A percentile compares a stretch with the other conserved stretches of the same genome.
Evolutionary conservation across 768 basidiomycete species (phyloP).

Genomic region (Pilatotrama ljubarskyi): DNA sequence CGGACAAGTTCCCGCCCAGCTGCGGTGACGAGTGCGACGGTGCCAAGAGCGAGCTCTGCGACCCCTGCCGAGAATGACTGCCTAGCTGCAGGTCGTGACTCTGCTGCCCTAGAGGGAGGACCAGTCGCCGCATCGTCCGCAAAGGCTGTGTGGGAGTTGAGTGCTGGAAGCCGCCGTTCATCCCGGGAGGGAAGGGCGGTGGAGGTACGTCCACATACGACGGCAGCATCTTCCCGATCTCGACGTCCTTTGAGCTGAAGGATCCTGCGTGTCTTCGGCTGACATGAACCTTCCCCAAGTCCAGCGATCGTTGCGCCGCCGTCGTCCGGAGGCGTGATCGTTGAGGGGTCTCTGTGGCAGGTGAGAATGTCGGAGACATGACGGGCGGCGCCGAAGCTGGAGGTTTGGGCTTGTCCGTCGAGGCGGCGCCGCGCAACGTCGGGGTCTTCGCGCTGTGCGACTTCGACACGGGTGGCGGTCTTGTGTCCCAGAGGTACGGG

Average conservation of each 20-base stretch:
- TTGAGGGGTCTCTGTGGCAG: conserved; percentile 21
- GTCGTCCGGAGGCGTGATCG: conserved; percentile 34
- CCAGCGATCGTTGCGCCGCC: conserved; percentile 27
- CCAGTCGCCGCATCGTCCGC: conserved; percentile 29
- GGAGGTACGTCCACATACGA: conserved; percentile 50
- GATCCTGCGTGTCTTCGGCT: conserved; percentile 89
- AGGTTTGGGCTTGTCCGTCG: conserved; percentile 19
- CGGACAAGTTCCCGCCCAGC: conserved; percentile 48
- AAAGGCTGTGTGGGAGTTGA: conserved; percentile 29
- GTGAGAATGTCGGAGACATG: conserved; percentile 32
- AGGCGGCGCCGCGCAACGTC: conserved; percentile 1
- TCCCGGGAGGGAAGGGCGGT: conserved; percentile 46
- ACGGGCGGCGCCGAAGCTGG: conserved; percentile 32
- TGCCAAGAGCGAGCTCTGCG: conserved; percentile 43
- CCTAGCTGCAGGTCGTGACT: conserved; percentile 31
- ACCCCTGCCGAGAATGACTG: conserved; percentile 45
- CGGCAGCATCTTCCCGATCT: conserved; percentile 79
- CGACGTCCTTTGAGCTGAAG: conserved; percentile 90
- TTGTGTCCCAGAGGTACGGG: conserved; percentile 54
- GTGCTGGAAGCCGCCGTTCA: conserved; percentile 28
- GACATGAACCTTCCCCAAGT: conserved; percentile 49
- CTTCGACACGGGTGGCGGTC: conserved; percentile 38
- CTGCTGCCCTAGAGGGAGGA: conserved; percentile 17
- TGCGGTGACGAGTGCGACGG: conserved; percentile 43
- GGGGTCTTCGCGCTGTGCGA: conserved; percentile 22